Base-by-base conservation (phyloP, 805 yeast species). In the Saccharomycopsis capsularis region DNA sequence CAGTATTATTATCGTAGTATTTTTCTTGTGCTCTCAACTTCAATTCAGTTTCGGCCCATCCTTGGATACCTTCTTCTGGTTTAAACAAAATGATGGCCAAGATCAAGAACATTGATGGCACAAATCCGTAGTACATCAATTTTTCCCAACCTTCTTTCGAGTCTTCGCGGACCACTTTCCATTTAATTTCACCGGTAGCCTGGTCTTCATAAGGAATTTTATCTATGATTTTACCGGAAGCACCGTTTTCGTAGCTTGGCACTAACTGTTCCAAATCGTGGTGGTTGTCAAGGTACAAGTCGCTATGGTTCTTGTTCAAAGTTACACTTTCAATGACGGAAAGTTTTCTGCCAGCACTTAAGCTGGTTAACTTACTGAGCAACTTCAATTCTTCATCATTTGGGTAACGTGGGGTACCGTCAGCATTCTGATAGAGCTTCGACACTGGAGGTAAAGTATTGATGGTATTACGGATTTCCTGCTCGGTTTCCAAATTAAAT, bases 111-210 rank as follows among this genome's bases (percentile, higher is more conserved):
- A 83, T 70, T 23, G 81, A 79, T 18, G 95, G 95, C 51, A 86
- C 75, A 56, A 82, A 83, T 48, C 81, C 69, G 64, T 75, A 82
- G 68, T 81, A 85, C 59, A 81, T 79, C 48, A 85, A 71, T 55
- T 71, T 70, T 63, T 87, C 95, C 95, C 95, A 86, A 43, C 95
- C 95, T 68, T 86, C 95, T 61, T 79, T 80, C 59, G 76, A 79
- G 47, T 81, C 77, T 61, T 79, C 88, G 54, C 93, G 74, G 41
- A 87, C 79, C 49, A 85, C 68, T 58, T 79, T 75, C 95, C 93
- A 86, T 59, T 80, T 79, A 59, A 85, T 75, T 59, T 80, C 83
- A 34, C 95, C 95, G 16, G 86, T 81, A 36, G 79, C 70, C 39
- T 83, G 80, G 65, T 84, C 93, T 66, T 81, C 85, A 63, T 78